A percentile compares a stretch with the other conserved stretches of the same genome.
phyloP scores from a whole-genome alignment of 169 alveolate species.

The Eimeria maxima region DNA sequence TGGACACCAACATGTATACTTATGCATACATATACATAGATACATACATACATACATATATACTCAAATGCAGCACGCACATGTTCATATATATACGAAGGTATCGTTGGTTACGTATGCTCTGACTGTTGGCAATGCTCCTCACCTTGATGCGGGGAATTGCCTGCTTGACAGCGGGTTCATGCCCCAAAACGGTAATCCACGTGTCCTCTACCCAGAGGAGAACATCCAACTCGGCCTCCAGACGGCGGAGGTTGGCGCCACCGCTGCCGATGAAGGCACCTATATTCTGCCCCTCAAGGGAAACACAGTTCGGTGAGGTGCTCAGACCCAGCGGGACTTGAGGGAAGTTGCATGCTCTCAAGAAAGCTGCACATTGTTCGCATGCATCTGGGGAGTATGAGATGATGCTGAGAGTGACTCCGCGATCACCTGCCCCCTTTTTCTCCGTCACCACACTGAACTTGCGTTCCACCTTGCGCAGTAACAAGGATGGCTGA shows the following conservation, averaged over 20 bases:
- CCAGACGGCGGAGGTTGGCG: conserved; percentile 73
- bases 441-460: conserved; percentile 67
- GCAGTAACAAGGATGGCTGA: conserved; percentile 76
- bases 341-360: conserved; percentile 72
- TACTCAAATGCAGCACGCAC: neutral
- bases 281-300: conserved; percentile 69
- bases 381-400: conserved; percentile 62
- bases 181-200: conserved; percentile 77
- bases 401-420: conserved; percentile 23
- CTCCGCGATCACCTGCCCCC: conserved; percentile 67
- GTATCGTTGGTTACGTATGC: too few relatives aligned
- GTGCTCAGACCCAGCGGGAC: conserved; percentile 33
- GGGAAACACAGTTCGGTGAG: conserved; percentile 53
- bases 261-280: conserved; percentile 81
- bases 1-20: neutral
- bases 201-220: conserved; percentile 81
- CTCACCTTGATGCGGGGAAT: conserved; percentile 80
- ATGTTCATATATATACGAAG: neutral
- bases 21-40: neutral
- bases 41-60: neutral
- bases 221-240: conserved; percentile 78
- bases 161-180: conserved; percentile 56
- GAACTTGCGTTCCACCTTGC: conserved; percentile 76
- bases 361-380: conserved; percentile 41
- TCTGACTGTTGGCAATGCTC: neutral